Evolutionary conservation across 2,329 filamentous ascomycete species (phyloP), one percentile per base, ranked within the genome.

Genomic region (Tolypocladium tundrense): DNA sequence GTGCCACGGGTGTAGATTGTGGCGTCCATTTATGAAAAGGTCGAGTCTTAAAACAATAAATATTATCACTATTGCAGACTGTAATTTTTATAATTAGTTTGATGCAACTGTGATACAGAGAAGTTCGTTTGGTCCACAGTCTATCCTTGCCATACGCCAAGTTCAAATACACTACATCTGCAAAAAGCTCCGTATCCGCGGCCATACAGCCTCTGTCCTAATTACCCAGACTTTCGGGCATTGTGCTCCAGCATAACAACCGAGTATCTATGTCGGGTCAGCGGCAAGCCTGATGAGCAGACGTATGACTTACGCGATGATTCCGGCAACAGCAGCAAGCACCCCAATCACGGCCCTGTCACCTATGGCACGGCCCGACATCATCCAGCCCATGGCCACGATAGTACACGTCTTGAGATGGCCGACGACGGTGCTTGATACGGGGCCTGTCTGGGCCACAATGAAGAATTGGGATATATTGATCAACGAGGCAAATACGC

Each of bases 351-450:
- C 68, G 6, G 79, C 79, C 67, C 77, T 81, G 65, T 84, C 81
- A 16, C 77, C 77, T 35, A 83, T 77, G 11, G 77, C 76, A n/a
- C 81, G 72, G 10, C 82, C 80, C 13, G 79, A 83, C 0, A 73
- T 75, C 58, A 75, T 72, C 84, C 84, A 87, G 37, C 84, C 84
- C 5, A 87, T 70, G 21, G 79, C 78, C n/a, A 87, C 83, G 62
- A 87, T 86, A 6, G 79, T 80, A 64, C 83, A 86, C 0, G 84
- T 87, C 71, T 87, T 87, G 41, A 85, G 73, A 64, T 87, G 84
- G 0, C 84, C 85, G 19, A 87, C 83, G 1, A 88, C 83, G 0
- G 84, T 86, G 63, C 83, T 86, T 9, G 83, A 83, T 4, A 87
- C 83, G 0, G 84, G 81, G 0, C 84, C 84, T 0, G 80, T 82